Conservation (phyloP, 228 moss, liverwort and hornwort genomes). For the Sphagnum fallax region DNA sequence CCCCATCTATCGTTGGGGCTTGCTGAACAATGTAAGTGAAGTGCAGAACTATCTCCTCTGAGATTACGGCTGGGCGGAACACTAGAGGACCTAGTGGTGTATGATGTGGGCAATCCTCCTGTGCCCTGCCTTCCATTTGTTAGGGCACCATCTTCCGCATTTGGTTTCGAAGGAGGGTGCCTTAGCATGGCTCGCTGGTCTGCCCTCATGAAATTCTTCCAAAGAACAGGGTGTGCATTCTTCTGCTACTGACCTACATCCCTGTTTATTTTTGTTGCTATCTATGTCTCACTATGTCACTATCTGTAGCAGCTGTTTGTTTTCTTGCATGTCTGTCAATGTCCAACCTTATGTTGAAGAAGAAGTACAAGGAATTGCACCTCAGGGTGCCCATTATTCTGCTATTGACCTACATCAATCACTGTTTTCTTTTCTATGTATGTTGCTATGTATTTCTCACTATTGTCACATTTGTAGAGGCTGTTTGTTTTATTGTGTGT, state of each 20-base stretch:
- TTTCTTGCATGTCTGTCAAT: background rate
- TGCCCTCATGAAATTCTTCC: slow-evolving; percentile 28
- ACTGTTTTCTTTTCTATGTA: no score
- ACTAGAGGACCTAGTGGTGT: slow-evolving; percentile 7
- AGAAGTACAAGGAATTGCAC: no score
- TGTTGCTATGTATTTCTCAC: no score
- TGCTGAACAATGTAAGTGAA: background rate
- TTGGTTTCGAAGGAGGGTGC: slow-evolving; percentile 10
- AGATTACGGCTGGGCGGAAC: slow-evolving; percentile 7
- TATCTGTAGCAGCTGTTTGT: background rate
- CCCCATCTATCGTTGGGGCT: no score
- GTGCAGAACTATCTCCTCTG: slow-evolving; percentile 7
- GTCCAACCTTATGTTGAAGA: no score
- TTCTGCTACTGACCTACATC: background rate
- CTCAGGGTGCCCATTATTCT: background rate
- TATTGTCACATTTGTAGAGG: no score
- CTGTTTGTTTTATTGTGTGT: no score
- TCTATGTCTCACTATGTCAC: background rate
- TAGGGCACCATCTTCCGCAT: slow-evolving; percentile 1
- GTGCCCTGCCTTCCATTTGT: slow-evolving; percentile 2
- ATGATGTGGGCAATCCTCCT: slow-evolving; percentile 5
- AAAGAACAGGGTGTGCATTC: slow-evolving; percentile 25
- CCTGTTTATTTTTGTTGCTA: background rate
- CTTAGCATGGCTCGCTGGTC: slow-evolving; percentile 34
- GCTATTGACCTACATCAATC: no score